phyloP scores from a whole-genome alignment of 2,329 filamentous ascomycete genomes.

The Xylaria sp. region DNA sequence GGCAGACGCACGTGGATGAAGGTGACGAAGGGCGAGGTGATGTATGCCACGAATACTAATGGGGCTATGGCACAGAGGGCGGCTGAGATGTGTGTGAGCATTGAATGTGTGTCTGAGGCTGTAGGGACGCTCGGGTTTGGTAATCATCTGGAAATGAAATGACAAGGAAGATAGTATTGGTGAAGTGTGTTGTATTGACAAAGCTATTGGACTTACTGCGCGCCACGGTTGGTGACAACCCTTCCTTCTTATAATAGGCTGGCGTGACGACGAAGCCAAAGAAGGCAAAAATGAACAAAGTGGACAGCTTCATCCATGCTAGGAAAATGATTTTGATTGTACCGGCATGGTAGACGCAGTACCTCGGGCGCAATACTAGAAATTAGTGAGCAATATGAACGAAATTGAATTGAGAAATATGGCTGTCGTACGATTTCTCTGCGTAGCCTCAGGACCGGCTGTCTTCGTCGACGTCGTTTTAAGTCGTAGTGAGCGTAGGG shows the following conservation, averaged over 20 bases:
- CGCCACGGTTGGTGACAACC: constrained; percentile 41
- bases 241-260: constrained; percentile 59
- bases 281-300: constrained; percentile 74
- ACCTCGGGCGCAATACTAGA: constrained; percentile 63
- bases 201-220: constrained; percentile 41
- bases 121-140: not conserved
- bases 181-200: not conserved
- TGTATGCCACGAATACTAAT: constrained; percentile 71
- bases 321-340: constrained; percentile 74
- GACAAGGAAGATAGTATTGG: not conserved
- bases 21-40: constrained; percentile 76
- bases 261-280: constrained; percentile 74
- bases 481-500: constrained; percentile 31
- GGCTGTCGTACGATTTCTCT: constrained; percentile 1
- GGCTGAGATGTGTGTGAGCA: constrained; percentile 54
- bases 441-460: constrained; percentile 9
- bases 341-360: constrained; percentile 82
- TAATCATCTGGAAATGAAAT: not conserved
- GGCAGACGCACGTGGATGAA: constrained; percentile 78
- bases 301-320: constrained; percentile 76
- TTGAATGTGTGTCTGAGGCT: not conserved
- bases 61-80: constrained; percentile 71
- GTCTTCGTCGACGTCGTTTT: constrained; percentile 39
- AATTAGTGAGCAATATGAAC: constrained; percentile 6
- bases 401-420: not conserved